A percentile compares a stretch with the other conserved stretches of the same genome.
Conservation (phyloP, 1,139 yeast species). For the Sugiyamaella japonica region DNA sequence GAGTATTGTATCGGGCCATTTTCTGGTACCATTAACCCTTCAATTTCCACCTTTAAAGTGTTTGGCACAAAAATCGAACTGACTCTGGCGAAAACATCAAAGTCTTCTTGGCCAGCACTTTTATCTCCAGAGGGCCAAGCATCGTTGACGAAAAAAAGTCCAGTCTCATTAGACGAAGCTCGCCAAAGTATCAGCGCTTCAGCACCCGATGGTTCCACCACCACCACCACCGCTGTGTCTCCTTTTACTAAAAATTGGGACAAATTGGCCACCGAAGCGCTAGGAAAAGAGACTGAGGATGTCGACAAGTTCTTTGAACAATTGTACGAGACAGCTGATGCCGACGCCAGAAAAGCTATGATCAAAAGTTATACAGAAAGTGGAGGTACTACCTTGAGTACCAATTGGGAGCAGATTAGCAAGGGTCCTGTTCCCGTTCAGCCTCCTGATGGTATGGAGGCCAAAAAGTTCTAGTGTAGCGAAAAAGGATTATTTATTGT, state of each 20-base stretch:
- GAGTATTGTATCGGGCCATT: slow-evolving; percentile 54
- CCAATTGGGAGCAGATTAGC: slow-evolving; percentile 92
- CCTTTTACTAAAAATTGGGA: slow-evolving; percentile 63
- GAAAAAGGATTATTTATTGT: not conserved
- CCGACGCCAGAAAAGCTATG: slow-evolving; percentile 90
- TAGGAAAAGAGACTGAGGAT: slow-evolving; percentile 49
- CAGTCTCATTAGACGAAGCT: slow-evolving; percentile 10
- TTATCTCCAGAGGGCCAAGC: slow-evolving; percentile 12
- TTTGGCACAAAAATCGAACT: slow-evolving; percentile 78
- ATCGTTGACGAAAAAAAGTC: not conserved
- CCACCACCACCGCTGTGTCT: not conserved
- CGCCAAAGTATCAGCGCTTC: not conserved
- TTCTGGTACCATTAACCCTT: slow-evolving; percentile 51
- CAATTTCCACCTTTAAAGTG: slow-evolving; percentile 50
- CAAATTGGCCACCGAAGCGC: slow-evolving; percentile 52
- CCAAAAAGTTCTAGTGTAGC: slow-evolving; percentile 32
- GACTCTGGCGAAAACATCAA: slow-evolving; percentile 41
- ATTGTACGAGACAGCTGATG: slow-evolving; percentile 78
- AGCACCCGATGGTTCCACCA: not conserved
- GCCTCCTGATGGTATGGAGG: slow-evolving; percentile 66
- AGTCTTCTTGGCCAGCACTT: slow-evolving; percentile 5
- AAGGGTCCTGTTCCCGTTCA: slow-evolving; percentile 62
- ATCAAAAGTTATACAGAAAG: slow-evolving; percentile 94
- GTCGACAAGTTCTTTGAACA: slow-evolving; percentile 61
- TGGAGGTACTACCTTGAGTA: slow-evolving; percentile 89